Conservation (phyloP, 768 basidiomycete species). For the Russula abietina region DNA sequence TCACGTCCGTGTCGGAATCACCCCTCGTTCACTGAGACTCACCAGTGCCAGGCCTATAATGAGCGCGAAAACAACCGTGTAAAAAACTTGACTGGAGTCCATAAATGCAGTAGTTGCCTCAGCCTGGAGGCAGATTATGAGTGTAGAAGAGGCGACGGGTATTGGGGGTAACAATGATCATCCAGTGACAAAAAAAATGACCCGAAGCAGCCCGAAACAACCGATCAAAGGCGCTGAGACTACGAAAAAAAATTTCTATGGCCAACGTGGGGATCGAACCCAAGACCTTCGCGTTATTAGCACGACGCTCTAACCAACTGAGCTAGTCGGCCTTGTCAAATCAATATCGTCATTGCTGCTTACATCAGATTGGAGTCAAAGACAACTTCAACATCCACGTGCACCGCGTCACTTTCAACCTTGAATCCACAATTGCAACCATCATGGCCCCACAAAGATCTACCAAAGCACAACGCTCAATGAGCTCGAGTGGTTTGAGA, state of each 20-base stretch:
- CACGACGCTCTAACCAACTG: constrained; percentile 92
- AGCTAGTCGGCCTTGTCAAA: constrained; percentile 67
- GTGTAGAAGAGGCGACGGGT: not conserved
- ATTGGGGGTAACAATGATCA: not conserved
- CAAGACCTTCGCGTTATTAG: constrained; percentile 48
- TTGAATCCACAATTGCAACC: not conserved
- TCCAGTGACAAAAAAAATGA: constrained; percentile 1
- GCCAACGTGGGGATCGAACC: constrained; percentile 31
- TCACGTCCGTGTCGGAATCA: constrained; percentile 33
- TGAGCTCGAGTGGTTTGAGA: constrained; percentile 8
- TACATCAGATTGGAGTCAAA: not conserved
- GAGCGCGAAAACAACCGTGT: constrained; percentile 4
- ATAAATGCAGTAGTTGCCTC: constrained; percentile 3
- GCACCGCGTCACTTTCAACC: too few relatives aligned
- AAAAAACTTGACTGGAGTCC: constrained; percentile 14
- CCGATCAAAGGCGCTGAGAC: not conserved
- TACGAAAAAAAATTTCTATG: constrained; percentile 4
- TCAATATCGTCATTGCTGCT: fast-evolving
- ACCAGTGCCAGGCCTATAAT: constrained; percentile 7
- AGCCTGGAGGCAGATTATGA: not conserved
- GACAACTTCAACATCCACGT: not conserved
- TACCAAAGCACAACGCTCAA: constrained; percentile 3
- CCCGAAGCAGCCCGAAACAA: not conserved
- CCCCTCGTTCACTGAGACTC: constrained; percentile 6
- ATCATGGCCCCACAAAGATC: constrained; percentile 21